Base-by-base conservation (phyloP, 2,329 filamentous ascomycete genomes). In the Penicillium sp. region DNA sequence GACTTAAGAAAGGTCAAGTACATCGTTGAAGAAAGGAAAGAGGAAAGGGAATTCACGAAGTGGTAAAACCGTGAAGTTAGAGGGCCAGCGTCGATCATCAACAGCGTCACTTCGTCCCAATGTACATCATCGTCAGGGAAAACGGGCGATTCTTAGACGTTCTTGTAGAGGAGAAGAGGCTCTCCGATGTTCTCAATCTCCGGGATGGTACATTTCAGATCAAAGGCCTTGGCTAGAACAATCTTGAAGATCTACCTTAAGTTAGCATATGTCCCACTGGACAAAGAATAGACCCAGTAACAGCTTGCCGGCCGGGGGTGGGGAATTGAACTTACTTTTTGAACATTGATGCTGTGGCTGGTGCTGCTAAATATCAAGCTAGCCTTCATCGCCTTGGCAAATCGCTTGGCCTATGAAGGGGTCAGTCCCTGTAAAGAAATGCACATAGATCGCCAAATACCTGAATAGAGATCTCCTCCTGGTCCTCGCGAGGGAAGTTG, bases 121-220 rank as follows among this genome's bases (percentile, higher is more conserved):
- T 64, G 65, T 65, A 71, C 67, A 68, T 69, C 66, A 64, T 66
- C 67, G 57, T 69, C 60, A 51, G 45, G 39, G 44, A 9, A 51
- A 45, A 19, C 26, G 48, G 47, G 44, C 48, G 49, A 55, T 49
- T 57, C 57, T 53, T 59, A 71, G 47, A 69, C 67, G 36, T 66
- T 86, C 74, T 92, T 89, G 72, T 99, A 99, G 61, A 99, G 84
- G 43, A 99, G 82, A 47, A 99, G 81, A 19, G 94, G 94, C 76
- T 99, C 94, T 76, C 94, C 94, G 53, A 97, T 88, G 73, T 97
- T 95, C 77, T 97, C 93, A 74, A 99, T 97, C 76, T 99, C 94
- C 44, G 94, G 94, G 70, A 99, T 97, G 29, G 94, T 99, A 80
- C 94, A 99, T 75, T 97, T 97, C 55, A 99, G 83, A 73, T 99